Conservation (phyloP, 1,284 basidiomycete genomes). For the Apiotrichum porosum region DNA sequence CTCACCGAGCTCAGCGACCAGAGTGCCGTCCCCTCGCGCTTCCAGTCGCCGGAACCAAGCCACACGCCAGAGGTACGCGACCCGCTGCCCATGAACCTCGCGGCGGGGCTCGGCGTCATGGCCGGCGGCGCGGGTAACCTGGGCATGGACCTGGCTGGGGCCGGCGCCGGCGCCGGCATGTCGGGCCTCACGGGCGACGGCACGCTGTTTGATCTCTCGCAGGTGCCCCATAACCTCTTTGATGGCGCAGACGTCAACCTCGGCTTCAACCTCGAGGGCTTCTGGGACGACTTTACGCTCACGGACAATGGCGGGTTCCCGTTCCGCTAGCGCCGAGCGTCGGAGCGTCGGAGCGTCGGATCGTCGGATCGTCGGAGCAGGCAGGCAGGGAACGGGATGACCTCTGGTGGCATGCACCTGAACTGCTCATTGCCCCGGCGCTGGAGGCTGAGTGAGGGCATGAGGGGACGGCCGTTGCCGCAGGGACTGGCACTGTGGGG, state of each 20-base stretch:
- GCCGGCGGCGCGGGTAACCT: background rate
- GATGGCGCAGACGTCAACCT: constrained; percentile 35
- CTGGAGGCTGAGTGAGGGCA: no score
- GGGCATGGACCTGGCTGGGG: background rate
- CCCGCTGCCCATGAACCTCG: background rate
- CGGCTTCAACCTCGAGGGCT: constrained; percentile 41
- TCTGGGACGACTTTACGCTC: constrained; percentile 45
- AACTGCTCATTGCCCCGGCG: no score
- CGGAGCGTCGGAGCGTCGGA: no score
- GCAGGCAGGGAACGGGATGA: no score
- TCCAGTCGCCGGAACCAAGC: constrained; percentile 35
- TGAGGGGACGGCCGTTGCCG: no score
- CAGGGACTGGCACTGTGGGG: no score
- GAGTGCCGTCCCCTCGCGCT: constrained; percentile 41
- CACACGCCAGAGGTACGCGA: background rate
- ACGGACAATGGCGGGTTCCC: constrained; percentile 42
- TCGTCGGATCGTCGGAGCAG: no score
- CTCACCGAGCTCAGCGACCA: constrained; percentile 40
- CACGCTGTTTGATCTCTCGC: constrained; percentile 12
- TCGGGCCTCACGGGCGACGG: background rate
- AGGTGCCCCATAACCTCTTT: constrained; percentile 22
- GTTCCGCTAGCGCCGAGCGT: constrained; percentile 32
- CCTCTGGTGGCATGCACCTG: no score
- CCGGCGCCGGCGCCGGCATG: background rate
- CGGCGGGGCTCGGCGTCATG: background rate